Evolutionary conservation across 2,329 filamentous ascomycete species (phyloP), one percentile per base, ranked within the genome.

Genomic region (Hortaea werneckii): DNA sequence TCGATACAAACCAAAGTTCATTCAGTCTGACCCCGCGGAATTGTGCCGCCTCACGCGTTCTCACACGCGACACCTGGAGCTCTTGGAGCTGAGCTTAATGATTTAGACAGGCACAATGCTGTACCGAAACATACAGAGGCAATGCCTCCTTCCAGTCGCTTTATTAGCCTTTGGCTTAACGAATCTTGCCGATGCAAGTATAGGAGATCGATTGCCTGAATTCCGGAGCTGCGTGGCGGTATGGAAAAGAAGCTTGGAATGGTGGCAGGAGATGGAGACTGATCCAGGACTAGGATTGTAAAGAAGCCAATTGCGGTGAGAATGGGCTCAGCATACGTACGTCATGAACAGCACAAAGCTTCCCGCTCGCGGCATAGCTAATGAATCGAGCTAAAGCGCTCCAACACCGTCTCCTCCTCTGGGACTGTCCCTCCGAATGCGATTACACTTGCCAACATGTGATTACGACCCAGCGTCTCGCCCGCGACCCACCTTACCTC

Each of bases 381-480:
- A 20, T 20, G 20, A 20, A 39, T 39, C 10, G 10, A 8, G 26
- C 3, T 13, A 44, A 62, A 95, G 88, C 92, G 52, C 65, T 95
- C 57, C 79, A 85, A 67, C 88, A 83, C 64, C 86, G 86, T 51
- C 75, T 96, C 56, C 81, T 96, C 61, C 71, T 95, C 65, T 98
- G 92, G 92, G 81, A 80, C 64, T 98, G 92, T 70, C 79, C 85
- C 50, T 76, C 85, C 62, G 90, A 98, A 77, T 98, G 92, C 79
- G 89, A 98, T 73, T 94, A 98, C 72, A 83, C 86, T 50, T 98
- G 92, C 74, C 92, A 98, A 66, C 90, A 94, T 74, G 83, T 95
- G 64, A 76, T 94, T 49, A 96, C 92, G 46, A 68, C 78, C 56
- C 69, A 70, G 48, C 87, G 90, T 52, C 68, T 88, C 54, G 71